phyloP scores from a whole-genome alignment of 78 protist species.

The Acrasis kona region DNA sequence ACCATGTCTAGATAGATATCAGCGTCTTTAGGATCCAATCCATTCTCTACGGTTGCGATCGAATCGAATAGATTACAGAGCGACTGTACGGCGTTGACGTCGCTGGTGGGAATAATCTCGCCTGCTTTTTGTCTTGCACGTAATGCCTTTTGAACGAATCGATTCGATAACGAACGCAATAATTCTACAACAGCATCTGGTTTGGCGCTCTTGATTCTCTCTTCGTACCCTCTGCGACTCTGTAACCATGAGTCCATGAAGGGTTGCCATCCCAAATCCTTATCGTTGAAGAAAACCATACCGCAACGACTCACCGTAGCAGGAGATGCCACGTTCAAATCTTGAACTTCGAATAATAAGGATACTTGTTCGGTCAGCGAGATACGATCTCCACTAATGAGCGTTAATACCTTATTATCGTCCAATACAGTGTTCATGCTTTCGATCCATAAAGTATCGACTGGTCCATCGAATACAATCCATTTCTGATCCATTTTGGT shows the following conservation, averaged over 20 bases:
- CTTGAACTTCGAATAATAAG: slow-evolving; percentile 70
- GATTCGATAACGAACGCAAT: slow-evolving; percentile 19
- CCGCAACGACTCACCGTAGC: slow-evolving; percentile 86
- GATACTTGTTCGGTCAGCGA: slow-evolving; percentile 44
- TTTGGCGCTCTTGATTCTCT: neutral
- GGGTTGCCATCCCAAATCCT: slow-evolving; percentile 64
- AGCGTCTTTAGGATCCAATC: slow-evolving; percentile 10
- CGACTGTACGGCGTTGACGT: slow-evolving; percentile 24
- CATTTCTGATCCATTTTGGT: slow-evolving; percentile 34
- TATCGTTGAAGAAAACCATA: slow-evolving; percentile 58
- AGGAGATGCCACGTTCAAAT: slow-evolving; percentile 76
- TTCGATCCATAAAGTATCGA: slow-evolving; percentile 77
- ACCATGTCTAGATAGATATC: slow-evolving; percentile 19
- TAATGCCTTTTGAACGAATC: slow-evolving; percentile 16
- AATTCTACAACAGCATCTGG: neutral
- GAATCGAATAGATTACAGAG: slow-evolving; percentile 43
- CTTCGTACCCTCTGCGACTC: neutral
- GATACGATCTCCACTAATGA: slow-evolving; percentile 65
- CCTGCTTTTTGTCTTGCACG: slow-evolving; percentile 2
- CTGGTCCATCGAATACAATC: slow-evolving; percentile 74
- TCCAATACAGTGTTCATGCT: slow-evolving; percentile 80
- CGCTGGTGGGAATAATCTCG: slow-evolving; percentile 31
- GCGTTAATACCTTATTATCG: slow-evolving; percentile 72
- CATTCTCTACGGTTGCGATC: slow-evolving; percentile 42
- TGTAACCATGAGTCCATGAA: slow-evolving; percentile 47